Percentiles rank a stretch among this genome's conserved stretches.
These are phyloP conservation scores for Gloeophyllum trabeum DNA, from an alignment of 768 basidiomycete genomes.

Conservation along the genomic window DNA sequence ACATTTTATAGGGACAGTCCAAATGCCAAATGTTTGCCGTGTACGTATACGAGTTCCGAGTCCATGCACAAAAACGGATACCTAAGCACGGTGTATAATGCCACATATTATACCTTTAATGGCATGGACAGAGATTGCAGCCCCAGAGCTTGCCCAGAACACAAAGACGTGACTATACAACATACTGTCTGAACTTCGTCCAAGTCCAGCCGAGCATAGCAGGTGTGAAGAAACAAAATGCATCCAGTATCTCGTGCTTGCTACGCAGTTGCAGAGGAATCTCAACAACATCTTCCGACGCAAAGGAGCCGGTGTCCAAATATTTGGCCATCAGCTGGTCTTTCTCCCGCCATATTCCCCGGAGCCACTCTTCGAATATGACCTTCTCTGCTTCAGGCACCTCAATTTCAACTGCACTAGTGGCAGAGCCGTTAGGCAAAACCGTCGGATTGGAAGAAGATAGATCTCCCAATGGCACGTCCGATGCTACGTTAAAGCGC, in stretches of 20 bases:
- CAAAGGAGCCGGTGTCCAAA: conserved; percentile 39
- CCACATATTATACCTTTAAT: too few relatives aligned
- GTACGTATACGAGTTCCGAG: too few relatives aligned
- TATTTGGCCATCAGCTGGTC: conserved; percentile 68
- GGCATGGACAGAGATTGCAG: too few relatives aligned
- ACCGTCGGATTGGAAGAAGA: conserved; percentile 22
- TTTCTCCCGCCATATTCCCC: conserved; percentile 75
- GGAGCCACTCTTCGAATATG: conserved; percentile 76
- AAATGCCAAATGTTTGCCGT: too few relatives aligned
- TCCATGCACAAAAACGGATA: too few relatives aligned
- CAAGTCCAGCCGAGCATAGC: conserved; percentile 37
- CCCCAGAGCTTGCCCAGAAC: too few relatives aligned
- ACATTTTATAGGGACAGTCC: too few relatives aligned
- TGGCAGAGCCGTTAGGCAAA: conserved; percentile 16
- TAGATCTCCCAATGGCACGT: conserved; percentile 62
- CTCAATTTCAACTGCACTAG: conserved; percentile 30
- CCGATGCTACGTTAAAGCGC: conserved; percentile 53
- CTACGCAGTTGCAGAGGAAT: conserved; percentile 51
- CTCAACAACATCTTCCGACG: conserved; percentile 21
- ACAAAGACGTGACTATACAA: not conserved
- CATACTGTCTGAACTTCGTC: conserved; percentile 12
- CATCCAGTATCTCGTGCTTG: conserved; percentile 45
- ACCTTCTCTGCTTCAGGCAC: conserved; percentile 47
- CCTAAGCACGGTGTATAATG: too few relatives aligned
- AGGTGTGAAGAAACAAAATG: conserved; percentile 65